phyloP scores from a whole-genome alignment of 1,284 basidiomycete species.

The Tilletia horrida region DNA sequence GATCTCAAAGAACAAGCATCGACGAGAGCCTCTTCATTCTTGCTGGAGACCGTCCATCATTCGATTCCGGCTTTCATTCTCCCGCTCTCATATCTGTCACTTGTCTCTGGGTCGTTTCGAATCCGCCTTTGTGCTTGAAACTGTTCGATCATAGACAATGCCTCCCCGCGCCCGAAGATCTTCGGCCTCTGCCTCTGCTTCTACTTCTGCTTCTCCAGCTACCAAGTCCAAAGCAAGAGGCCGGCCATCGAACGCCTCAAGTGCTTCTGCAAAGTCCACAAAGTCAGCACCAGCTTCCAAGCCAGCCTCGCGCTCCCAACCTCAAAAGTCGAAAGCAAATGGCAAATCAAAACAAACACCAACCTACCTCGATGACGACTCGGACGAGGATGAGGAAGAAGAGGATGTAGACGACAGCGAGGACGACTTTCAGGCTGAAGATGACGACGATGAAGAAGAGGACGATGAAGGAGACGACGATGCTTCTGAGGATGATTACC shows the following conservation, averaged over 20 bases:
- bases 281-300: conserved; percentile 4
- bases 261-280: background rate
- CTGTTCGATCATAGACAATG: background rate
- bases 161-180: background rate
- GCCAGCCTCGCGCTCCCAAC: background rate
- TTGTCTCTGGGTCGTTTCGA: no score
- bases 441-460: conserved; percentile 3
- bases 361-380: conserved; percentile 9
- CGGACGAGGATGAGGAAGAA: conserved; percentile 15
- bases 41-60: no score
- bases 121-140: no score
- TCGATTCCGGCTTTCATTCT: no score
- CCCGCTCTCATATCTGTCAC: no score
- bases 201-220: background rate
- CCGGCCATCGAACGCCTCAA: background rate
- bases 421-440: conserved; percentile 3
- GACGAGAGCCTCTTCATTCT: no score
- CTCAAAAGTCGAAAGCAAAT: conserved; percentile 14
- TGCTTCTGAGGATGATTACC: background rate
- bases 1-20: no score
- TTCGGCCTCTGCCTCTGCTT: background rate
- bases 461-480: conserved; percentile 2
- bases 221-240: background rate
- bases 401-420: conserved; percentile 4
- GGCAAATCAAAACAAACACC: conserved; percentile 5